Conservation (phyloP, 257 asterid genomes). For the Jacaranda mimosifolia region DNA sequence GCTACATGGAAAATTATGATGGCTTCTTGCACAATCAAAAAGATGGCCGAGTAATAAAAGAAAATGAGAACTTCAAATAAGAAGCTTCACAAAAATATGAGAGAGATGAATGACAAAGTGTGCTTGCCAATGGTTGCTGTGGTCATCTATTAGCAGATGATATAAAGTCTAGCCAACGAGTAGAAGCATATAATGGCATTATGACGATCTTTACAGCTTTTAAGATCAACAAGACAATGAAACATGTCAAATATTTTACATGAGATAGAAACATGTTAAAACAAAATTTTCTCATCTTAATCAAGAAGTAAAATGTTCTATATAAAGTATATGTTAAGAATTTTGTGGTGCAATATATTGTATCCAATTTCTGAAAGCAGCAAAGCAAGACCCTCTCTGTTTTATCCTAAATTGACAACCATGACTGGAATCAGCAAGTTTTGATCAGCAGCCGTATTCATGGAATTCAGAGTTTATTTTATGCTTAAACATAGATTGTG, state of each 20-base stretch:
- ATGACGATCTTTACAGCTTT: slow-evolving; percentile 6
- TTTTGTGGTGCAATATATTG: not conserved
- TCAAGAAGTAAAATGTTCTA: not conserved
- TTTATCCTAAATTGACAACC: not conserved
- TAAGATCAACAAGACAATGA: not conserved
- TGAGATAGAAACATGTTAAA: not conserved
- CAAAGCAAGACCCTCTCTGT: not conserved
- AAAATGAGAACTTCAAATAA: slow-evolving; percentile 3
- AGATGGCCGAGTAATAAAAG: not conserved
- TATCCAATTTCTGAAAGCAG: not conserved
- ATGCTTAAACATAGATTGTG: not conserved
- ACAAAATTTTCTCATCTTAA: not conserved
- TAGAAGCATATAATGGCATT: not conserved
- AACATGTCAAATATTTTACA: not conserved
- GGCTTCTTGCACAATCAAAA: not conserved
- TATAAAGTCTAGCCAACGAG: not conserved
- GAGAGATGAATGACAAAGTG: not conserved
- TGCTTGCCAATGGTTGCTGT: not conserved
- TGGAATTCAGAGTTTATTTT: not conserved
- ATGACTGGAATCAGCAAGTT: not conserved
- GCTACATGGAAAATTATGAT: not conserved
- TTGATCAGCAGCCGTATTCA: not conserved
- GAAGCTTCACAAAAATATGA: not conserved
- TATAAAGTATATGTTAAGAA: not conserved
- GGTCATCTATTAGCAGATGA: not conserved